Base-by-base conservation (phyloP, 2,329 filamentous ascomycete species). In the Trichoderma koningii region DNA sequence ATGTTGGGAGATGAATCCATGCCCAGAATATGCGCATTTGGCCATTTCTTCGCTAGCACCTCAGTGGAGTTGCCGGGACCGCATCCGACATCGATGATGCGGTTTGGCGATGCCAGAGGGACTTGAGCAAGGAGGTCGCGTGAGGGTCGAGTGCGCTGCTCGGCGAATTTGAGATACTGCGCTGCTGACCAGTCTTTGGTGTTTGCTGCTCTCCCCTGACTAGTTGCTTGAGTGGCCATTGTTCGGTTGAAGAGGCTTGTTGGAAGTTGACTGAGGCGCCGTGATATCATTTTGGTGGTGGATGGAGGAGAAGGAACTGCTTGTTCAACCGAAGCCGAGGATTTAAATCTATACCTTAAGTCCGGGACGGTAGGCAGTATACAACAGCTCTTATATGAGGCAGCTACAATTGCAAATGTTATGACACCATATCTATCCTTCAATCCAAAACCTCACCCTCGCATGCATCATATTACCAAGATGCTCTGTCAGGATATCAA, bases 41-140 rank as follows among this genome's bases (percentile, higher is more conserved):
- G 83, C 70, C 82, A 88, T 5, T 77, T 77, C 3, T 71, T 69
- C 5, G 74, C 73, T 1, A 88, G 77, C 1, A 82, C 79, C 1
- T 75, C 72, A 0, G 85, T 87, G 2, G 82, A 85, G 74, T 87
- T 87, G 5, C 82, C 85, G 0, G 85, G 85, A 0, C 85, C 85
- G 71, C 85, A 88, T 68, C 85, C 85, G 1, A 88, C 76, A 66
- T 88, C 85, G 69, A 85, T 76, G 68, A 87, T 80, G 30, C 72
- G 74, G 10, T 75, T 70, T n/a, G 82, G 75, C 0, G 70, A 63
- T 15, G 75, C 68, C 1, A 82, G 74, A 0, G 76, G 75, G 2
- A 86, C 71, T 38, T 80, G 82, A 6, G 80, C 68, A 9, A 87
- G 73, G 1, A 87, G 79, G 67, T 88, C 85, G 48, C 78, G 76